Evolutionary conservation across 345 rosid genomes (phyloP).

Genomic region (Alliaria petiolata): DNA sequence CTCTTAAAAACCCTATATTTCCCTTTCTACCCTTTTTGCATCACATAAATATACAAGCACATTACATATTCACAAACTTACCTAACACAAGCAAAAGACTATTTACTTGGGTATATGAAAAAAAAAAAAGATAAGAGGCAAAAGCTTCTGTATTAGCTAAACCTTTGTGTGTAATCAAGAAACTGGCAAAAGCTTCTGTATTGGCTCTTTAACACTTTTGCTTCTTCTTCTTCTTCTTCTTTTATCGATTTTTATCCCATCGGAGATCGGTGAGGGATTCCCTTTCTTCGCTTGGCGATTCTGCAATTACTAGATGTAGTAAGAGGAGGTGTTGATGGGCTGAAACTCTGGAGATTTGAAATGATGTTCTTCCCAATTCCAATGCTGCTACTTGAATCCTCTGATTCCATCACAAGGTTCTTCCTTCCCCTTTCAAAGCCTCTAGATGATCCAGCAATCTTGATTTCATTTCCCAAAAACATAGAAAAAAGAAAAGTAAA

Average conservation of each 20-base stretch:
- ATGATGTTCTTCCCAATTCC: slow-evolving; percentile 41
- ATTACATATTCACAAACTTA: slow-evolving; percentile 29
- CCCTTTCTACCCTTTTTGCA: slow-evolving; percentile 29
- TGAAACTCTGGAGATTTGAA: slow-evolving; percentile 50
- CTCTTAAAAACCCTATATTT: slow-evolving; percentile 23
- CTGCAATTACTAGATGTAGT: slow-evolving; percentile 58
- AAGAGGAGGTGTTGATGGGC: slow-evolving; percentile 89
- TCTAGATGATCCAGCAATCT: slow-evolving; percentile 77
- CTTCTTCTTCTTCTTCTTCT: neutral
- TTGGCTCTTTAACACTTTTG: neutral
- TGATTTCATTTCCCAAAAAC: slow-evolving; percentile 17
- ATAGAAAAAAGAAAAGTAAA: neutral
- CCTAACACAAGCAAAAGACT: slow-evolving; percentile 21
- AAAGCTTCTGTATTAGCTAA: slow-evolving; percentile 21
- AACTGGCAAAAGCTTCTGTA: slow-evolving; percentile 14
- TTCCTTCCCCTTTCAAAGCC: slow-evolving; percentile 53
- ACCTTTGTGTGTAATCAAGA: slow-evolving; percentile 18
- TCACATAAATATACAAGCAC: slow-evolving; percentile 28
- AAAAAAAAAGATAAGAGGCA: slow-evolving; percentile 6
- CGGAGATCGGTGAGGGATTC: slow-evolving; percentile 94
- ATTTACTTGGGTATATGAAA: slow-evolving; percentile 11
- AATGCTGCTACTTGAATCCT: slow-evolving; percentile 75
- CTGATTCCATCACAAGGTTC: slow-evolving; percentile 53
- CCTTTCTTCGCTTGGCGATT: slow-evolving; percentile 83
- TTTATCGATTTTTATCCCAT: slow-evolving; percentile 39